Conservation (phyloP, 2,329 filamentous ascomycete species). For the Nigrospora osmanthi region DNA sequence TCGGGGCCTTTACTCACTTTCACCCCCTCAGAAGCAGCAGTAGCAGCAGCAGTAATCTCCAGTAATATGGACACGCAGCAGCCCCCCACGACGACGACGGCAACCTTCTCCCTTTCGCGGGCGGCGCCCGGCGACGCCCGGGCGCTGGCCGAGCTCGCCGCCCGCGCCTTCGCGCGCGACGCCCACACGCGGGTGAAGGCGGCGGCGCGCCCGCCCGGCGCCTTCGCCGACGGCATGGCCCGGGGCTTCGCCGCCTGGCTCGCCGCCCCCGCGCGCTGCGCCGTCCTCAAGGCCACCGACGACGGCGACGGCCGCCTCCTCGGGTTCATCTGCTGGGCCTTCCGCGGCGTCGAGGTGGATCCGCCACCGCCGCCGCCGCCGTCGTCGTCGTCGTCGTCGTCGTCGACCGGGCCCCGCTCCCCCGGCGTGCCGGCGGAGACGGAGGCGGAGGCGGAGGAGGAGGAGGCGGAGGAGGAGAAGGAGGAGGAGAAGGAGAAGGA, state of each 20-base stretch:
- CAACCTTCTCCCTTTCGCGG: conserved; percentile 11
- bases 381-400: too few species aligned
- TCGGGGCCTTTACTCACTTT: too few species aligned
- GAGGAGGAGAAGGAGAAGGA: too few species aligned
- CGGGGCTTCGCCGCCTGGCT: conserved; percentile 13
- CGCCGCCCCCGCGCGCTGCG: conserved; percentile 11
- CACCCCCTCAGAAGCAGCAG: too few species aligned
- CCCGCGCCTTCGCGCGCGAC: conserved; percentile 21
- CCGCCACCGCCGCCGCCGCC: background rate
- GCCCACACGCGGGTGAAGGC: conserved; percentile 25
- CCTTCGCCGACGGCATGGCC: conserved; percentile 15
- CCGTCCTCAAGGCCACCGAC: conserved; percentile 24
- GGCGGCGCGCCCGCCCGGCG: conserved; percentile 18
- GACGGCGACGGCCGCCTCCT: conserved; percentile 16
- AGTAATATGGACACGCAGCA: too few species aligned
- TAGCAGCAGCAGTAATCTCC: too few species aligned
- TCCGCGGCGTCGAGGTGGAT: conserved; percentile 13
- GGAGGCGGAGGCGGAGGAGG: too few species aligned
- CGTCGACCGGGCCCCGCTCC: background rate
- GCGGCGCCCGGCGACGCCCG: conserved; percentile 18
- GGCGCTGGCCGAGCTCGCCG: conserved; percentile 18
- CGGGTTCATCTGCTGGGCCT: conserved; percentile 26
- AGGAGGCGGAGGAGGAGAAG: too few species aligned
- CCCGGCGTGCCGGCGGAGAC: too few species aligned
- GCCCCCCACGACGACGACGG: background rate